These are phyloP conservation scores for Trichosporon sp. DNA, from an alignment of 1,284 basidiomycete genomes.

Conservation along the genomic window DNA sequence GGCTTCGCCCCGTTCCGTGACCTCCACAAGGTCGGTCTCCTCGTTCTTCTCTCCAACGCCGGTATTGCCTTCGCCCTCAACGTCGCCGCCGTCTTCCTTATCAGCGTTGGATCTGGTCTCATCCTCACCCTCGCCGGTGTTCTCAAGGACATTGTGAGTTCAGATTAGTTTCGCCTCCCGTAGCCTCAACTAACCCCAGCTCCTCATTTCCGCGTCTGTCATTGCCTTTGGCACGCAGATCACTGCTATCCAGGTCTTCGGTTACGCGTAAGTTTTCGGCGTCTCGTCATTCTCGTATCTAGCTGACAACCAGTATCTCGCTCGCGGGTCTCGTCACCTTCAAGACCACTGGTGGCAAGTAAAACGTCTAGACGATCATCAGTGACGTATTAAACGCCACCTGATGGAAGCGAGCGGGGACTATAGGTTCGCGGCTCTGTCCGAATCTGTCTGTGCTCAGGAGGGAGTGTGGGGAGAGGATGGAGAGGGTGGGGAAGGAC, in stretches of 20 bases:
- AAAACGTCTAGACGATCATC: constrained; percentile 12
- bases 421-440: neutral
- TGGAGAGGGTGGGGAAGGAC: neutral
- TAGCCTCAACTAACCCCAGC: constrained; percentile 31
- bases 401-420: neutral
- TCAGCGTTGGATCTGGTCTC: constrained; percentile 79
- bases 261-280: constrained; percentile 52
- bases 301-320: constrained; percentile 41
- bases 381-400: neutral
- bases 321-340: constrained; percentile 46
- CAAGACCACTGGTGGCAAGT: constrained; percentile 49
- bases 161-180: neutral
- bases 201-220: constrained; percentile 85
- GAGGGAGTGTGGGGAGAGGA: neutral
- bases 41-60: constrained; percentile 78
- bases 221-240: constrained; percentile 73
- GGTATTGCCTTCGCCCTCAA: constrained; percentile 80
- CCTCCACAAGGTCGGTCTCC: constrained; percentile 65
- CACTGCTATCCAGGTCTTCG: constrained; percentile 79
- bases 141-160: constrained; percentile 64
- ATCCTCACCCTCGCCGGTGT: constrained; percentile 92
- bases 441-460: neutral
- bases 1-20: constrained; percentile 82
- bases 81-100: constrained; percentile 89
- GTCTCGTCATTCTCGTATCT: too few species aligned